Base-by-base conservation (phyloP, 2,329 filamentous ascomycete species). In the Neocatenulostroma microsporum region DNA sequence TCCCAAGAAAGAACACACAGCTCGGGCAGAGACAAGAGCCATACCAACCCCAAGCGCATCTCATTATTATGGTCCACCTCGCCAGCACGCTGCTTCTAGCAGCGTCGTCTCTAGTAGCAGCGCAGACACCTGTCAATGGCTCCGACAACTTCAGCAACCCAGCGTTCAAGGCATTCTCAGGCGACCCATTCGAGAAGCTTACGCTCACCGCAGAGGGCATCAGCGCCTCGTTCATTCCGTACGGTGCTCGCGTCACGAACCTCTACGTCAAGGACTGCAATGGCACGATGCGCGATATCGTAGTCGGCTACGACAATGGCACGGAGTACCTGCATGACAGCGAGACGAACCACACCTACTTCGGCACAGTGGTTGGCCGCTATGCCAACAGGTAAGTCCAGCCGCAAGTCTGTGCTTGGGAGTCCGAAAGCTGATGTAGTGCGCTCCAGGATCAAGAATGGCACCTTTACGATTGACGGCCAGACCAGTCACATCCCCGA, bases 321-420 rank as follows among this genome's bases (percentile, higher is more conserved):
- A 37, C 30, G 6, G 40, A 47, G 12, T 55, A 55, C 31, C 42
- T 67, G 31, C 54, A 56, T 18, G 68, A 72, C 44, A 62, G 60
- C 7, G 49, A 63, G 41, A 68, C 64, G 20, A 64, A 64, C 31
- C 51, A 68, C 48, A 70, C 77, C 74, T 34, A 81, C 86, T 66
- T 78, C 82, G 47, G 83, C 13, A 54, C 67, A 2, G 81, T 40
- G 68, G 77, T 50, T 11, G 70, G 70, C 38, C 64, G 69, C 32
- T 73, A 73, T 55, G 70, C 69, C 39, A 73, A 73, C 49, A 39
- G 50, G 50, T 51, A 20, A 30, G 43, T 30, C n/a, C n/a, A n/a
- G n/a, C n/a, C n/a, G n/a, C n/a, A n/a, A n/a, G n/a, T n/a, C n/a
- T n/a, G n/a, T n/a, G n/a, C n/a, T n/a, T n/a, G n/a, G n/a, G n/a